Evolutionary conservation across 2,329 filamentous ascomycete genomes (phyloP), one percentile per base, ranked within the genome.

Genomic region (Talaromyces sp.): DNA sequence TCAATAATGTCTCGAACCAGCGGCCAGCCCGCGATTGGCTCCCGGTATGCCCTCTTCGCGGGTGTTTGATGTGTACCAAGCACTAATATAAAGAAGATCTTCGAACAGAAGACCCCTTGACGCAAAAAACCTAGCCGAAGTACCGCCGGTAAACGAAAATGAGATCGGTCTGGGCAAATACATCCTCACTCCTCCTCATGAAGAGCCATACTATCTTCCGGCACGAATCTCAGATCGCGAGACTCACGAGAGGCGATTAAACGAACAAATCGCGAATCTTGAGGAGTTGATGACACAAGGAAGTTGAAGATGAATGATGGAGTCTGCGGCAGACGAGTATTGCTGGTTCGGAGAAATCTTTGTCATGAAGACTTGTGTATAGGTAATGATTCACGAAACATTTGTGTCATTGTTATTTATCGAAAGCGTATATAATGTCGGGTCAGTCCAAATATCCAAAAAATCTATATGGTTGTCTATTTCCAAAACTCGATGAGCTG

Each of bases 401-500:
- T 37, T 56, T 56, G 52, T 37, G 39, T 37, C 33, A 37, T 56
- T 56, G 10, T 15, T 39, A 37, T 56, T 35, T 56, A 37, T 56
- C 52, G 33, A 25, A 39, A 37, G 52, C 31, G 19, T 56, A 37
- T 37, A 56, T 56, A 39, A 39, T 13, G 33, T 25, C 33, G n/a
- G n/a, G 33, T 56, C 5, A 49, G 31, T 5, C 27, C 19, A 39
- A 33, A 62, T 25, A n/a, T 17, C 19, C 35, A 39, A 35, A 43
- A 6, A 41, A 19, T 39, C 25, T 49, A 39, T 25, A 50, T 50
- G 33, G 35, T 39, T n/a, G 10, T 41, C 61, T 47, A 66, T 50
- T 54, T 70, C 79, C 79, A 81, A 71, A 81, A 79, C 17, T 78
- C 76, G 59, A 74, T 71, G 45, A 87, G 81, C n/a, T 77, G 75